Evolutionary conservation across 345 rosid genomes (phyloP).

Genomic region (Eucalyptus leucophloia): DNA sequence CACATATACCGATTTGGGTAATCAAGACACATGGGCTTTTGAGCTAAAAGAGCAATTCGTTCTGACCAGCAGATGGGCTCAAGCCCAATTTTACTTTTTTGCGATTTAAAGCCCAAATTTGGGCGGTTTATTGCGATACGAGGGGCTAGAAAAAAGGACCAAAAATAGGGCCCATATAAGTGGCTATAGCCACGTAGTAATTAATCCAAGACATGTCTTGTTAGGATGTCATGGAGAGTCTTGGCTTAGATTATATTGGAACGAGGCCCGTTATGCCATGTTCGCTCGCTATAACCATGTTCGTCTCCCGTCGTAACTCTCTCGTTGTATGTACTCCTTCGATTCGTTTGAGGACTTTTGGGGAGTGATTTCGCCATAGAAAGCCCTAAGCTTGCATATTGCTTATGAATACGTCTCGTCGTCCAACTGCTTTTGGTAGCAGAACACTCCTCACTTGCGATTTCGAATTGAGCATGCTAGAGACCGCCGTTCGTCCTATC

Average conservation of each 20-base stretch:
- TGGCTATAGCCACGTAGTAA: too few relatives aligned
- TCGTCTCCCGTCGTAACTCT: neutral
- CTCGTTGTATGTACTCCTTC: neutral
- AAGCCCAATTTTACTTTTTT: neutral
- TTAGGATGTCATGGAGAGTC: too few relatives aligned
- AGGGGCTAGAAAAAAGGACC: too few relatives aligned
- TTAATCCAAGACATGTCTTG: too few relatives aligned
- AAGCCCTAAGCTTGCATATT: neutral
- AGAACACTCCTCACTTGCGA: fast-evolving
- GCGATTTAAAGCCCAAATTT: neutral
- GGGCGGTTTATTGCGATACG: neutral
- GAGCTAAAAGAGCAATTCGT: too few relatives aligned
- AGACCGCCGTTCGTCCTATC: fast-evolving
- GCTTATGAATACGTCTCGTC: too few relatives aligned
- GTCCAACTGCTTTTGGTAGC: fast-evolving
- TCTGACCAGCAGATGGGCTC: neutral
- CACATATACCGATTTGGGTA: neutral
- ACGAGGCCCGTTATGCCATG: too few relatives aligned
- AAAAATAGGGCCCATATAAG: too few relatives aligned
- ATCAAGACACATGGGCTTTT: too few relatives aligned
- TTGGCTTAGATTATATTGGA: too few relatives aligned
- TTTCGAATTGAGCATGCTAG: neutral
- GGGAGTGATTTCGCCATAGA: neutral
- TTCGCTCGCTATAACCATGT: neutral
- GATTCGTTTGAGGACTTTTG: neutral